Conservation (phyloP, 129 eudicot genomes). For the Oenanthe sinensis region DNA sequence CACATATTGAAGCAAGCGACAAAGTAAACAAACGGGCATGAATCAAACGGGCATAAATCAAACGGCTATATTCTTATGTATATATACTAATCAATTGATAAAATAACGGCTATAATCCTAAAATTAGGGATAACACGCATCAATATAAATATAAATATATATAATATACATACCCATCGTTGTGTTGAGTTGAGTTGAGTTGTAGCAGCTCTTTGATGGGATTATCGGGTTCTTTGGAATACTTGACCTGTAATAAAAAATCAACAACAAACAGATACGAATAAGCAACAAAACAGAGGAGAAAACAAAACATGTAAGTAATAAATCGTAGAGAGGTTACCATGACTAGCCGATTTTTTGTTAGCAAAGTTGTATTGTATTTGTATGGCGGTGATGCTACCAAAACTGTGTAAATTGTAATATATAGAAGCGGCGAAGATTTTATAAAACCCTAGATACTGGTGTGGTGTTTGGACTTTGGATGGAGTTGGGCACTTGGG, state of each 20-base stretch:
- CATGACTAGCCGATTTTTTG: neutral
- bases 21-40: too few species aligned
- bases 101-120: too few species aligned
- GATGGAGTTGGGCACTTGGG: neutral
- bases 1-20: too few species aligned
- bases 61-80: too few species aligned
- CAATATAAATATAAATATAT: too few species aligned
- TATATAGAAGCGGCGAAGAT: neutral
- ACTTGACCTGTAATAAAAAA: neutral
- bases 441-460: neutral
- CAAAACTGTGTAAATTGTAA: neutral
- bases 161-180: too few species aligned
- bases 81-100: too few species aligned
- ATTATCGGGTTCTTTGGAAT: constrained; percentile 9
- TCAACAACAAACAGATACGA: neutral
- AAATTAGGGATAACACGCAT: too few species aligned
- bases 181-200: too few species aligned
- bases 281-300: neutral
- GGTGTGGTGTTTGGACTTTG: neutral
- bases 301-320: neutral
- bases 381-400: neutral
- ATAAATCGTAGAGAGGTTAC: neutral
- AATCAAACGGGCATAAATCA: too few species aligned
- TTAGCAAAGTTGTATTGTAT: neutral
- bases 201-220: too few species aligned